Evolutionary conservation across 192 early-diverging fungal genomes (phyloP).

Genomic region (Dissophora ornata): DNA sequence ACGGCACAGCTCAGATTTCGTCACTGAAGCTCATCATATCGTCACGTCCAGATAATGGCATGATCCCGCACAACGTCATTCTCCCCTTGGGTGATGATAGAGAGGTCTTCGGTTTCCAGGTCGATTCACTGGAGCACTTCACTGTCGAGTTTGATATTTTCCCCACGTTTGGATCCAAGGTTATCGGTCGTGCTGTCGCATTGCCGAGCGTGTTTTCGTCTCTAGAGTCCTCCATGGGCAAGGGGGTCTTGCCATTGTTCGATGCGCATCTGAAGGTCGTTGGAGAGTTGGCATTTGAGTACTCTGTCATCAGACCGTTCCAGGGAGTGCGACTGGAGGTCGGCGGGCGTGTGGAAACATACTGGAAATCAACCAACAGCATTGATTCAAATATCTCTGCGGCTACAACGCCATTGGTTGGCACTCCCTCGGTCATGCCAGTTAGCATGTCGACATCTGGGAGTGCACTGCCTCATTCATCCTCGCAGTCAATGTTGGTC

Average conservation of each 20-base stretch:
- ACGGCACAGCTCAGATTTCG: conserved; percentile 72
- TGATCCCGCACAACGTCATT: conserved; percentile 91
- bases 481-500: conserved; percentile 39
- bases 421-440: conserved; percentile 38
- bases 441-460: conserved; percentile 52
- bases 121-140: conserved; percentile 79
- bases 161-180: conserved; percentile 96
- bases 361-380: conserved; percentile 98
- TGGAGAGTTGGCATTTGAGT: conserved; percentile 89
- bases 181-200: conserved; percentile 88
- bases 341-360: conserved; percentile 96
- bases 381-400: conserved; percentile 55
- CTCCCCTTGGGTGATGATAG: conserved; percentile 87
- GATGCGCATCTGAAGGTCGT: conserved; percentile 93
- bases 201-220: conserved; percentile 75
- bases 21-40: conserved; percentile 90
- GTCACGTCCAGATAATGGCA: conserved; percentile 87
- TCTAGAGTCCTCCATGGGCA: conserved; percentile 50
- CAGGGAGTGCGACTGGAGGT: conserved; percentile 89
- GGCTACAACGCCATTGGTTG: conserved; percentile 32
- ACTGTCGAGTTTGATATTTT: conserved; percentile 94
- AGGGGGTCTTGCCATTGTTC: conserved; percentile 77
- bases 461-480: conserved; percentile 27
- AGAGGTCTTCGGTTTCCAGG: conserved; percentile 87
- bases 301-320: conserved; percentile 88